A percentile compares a stretch with the other conserved stretches of the same genome.
phyloP scores from a whole-genome alignment of 345 rosid genomes.

The Gossypium rotundifolium region DNA sequence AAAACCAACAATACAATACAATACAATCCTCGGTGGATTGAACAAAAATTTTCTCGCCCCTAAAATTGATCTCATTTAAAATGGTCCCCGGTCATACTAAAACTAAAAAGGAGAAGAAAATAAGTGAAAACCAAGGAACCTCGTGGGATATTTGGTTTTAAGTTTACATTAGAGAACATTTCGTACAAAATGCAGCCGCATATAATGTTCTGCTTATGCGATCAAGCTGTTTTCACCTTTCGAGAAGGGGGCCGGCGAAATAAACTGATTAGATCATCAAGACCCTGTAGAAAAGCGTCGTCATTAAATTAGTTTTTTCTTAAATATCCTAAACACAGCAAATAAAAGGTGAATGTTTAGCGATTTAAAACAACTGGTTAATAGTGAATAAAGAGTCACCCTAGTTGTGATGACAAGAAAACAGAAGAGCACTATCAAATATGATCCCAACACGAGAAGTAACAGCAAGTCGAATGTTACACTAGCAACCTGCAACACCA shows the following conservation, averaged over 20 bases:
- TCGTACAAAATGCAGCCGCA: not conserved
- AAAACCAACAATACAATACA: not conserved
- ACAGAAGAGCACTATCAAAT: constrained; percentile 80
- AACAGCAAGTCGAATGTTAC: constrained; percentile 91
- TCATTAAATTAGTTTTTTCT: not conserved
- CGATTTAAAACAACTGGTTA: not conserved
- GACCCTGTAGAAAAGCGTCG: constrained; percentile 51
- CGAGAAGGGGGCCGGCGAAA: constrained; percentile 90
- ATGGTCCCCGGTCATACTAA: not conserved
- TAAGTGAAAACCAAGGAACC: not conserved
- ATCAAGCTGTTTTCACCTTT: constrained; percentile 72
- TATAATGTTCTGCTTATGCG: not conserved
- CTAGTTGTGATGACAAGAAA: constrained; percentile 91
- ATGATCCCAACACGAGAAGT: constrained; percentile 88
- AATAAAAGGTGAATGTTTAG: too few relatives aligned
- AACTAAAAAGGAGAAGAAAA: not conserved
- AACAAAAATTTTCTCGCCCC: constrained; percentile 20
- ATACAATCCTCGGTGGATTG: not conserved
- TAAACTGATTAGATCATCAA: constrained; percentile 89
- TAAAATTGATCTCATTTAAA: constrained; percentile 13
- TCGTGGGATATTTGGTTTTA: constrained; percentile 10
- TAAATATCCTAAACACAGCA: not conserved
- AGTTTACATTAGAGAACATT: constrained; percentile 13
- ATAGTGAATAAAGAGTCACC: constrained; percentile 40
- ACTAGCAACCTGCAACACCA: constrained; percentile 77